Evolutionary conservation across 495 filamentous ascomycete genomes (phyloP), one percentile per base, ranked within the genome.

Genomic region (Penicillium longicatenatum): DNA sequence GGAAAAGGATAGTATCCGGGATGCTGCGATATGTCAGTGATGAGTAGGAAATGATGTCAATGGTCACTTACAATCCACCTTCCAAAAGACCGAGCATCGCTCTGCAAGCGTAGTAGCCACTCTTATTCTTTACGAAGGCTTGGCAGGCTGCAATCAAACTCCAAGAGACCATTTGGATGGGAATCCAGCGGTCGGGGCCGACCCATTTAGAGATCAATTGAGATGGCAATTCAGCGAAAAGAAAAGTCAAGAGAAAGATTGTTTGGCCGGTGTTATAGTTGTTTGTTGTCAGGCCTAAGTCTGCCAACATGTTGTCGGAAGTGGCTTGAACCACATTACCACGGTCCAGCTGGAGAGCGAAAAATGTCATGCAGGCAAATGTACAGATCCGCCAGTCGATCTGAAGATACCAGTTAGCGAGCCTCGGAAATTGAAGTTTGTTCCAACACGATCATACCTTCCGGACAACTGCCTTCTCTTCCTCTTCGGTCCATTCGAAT

Each of bases 141-240:
- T 93, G 89, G 42, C 76, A 80, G 21, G 77, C 73, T 0, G 89
- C 89, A 31, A 93, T 84, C 9, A 92, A 59, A 64, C 86, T 89
- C 89, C 91, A 95, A 4, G 80, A 77, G 1, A 91, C 74, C 82
- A 93, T 93, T 62, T 93, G 90, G 26, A 87, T 73, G 0, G 91
- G 90, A 51, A 96, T 93, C 89, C 91, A 95, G 30, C 84, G 81
- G 67, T 95, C 91, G 0, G 91, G 90, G 0, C 92, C 92, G 22
- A 93, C 57, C 67, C 80, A 82, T 65, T 93, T 92, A 22, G 80
- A 84, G 22, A 92, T 69, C 0, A 92, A 74, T 62, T 92, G 89
- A 0, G 88, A 91, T 1, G 89, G 89, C 12, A 92, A 71, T 62
- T 92, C 89, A 0, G 89, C 86, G 14, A 78, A 71, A 4, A 92